Percentiles rank a stretch among this genome's conserved stretches.
These are phyloP conservation scores for Anaeromyces robustus DNA, from an alignment of 192 early-diverging fungal genomes.

Conservation along the genomic window DNA sequence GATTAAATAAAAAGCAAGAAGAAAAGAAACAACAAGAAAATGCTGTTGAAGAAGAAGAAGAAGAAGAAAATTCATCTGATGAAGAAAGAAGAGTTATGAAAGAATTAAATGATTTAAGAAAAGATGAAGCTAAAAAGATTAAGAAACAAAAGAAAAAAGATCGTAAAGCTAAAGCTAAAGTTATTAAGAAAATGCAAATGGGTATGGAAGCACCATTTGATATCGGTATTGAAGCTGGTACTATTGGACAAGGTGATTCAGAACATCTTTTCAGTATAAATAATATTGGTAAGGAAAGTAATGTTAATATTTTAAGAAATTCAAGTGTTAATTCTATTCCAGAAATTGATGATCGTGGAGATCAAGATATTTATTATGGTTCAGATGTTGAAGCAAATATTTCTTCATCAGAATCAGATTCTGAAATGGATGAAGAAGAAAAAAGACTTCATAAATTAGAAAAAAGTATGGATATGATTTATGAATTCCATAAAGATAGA, in stretches of 20 bases:
- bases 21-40: constrained; percentile 31
- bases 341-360: not conserved
- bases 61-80: constrained; percentile 10
- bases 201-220: constrained; percentile 37
- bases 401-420: not conserved
- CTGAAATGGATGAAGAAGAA: not conserved
- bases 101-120: constrained; percentile 5
- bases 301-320: not conserved
- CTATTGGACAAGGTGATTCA: not conserved
- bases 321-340: not conserved
- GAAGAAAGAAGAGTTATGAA: not conserved
- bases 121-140: constrained; percentile 14
- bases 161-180: constrained; percentile 28
- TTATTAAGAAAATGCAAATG: constrained; percentile 23
- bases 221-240: constrained; percentile 23
- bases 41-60: constrained; percentile 23
- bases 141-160: constrained; percentile 22
- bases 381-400: not conserved
- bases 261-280: not conserved
- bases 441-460: not conserved
- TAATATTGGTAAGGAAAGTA: not conserved
- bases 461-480: constrained; percentile 15
- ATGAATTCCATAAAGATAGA: constrained; percentile 54
- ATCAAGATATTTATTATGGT: not conserved
- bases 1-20: constrained; percentile 13